phyloP scores from a whole-genome alignment of 306 rosid genomes.

The Medicago ruthenica region DNA sequence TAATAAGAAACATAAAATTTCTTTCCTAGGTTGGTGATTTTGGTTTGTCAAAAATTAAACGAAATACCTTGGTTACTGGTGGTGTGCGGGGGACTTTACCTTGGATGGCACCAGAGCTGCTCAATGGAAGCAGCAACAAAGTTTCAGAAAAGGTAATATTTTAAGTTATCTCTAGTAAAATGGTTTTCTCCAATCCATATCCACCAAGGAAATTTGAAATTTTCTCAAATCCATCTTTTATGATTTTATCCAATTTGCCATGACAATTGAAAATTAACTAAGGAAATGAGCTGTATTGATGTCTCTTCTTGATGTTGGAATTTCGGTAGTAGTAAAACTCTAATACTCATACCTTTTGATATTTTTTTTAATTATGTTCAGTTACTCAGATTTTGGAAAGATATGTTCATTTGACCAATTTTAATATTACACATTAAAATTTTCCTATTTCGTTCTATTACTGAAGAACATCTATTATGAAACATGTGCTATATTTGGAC shows the following conservation, averaged over 20 bases:
- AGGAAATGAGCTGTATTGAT: slow-evolving; percentile 24
- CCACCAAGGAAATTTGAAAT: background rate
- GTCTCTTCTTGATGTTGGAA: slow-evolving; percentile 28
- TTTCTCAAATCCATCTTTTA: background rate
- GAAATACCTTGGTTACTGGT: slow-evolving; percentile 91
- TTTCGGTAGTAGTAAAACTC: background rate
- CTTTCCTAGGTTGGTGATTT: slow-evolving; percentile 85
- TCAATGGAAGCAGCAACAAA: slow-evolving; percentile 89
- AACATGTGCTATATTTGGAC: slow-evolving; percentile 1
- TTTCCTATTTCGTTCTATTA: slow-evolving; percentile 12
- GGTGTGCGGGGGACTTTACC: slow-evolving; percentile 96
- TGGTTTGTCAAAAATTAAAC: slow-evolving; percentile 92
- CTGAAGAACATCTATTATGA: slow-evolving; percentile 13
- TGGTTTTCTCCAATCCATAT: slow-evolving; percentile 24
- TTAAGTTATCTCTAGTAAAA: slow-evolving; percentile 26
- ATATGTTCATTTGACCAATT: slow-evolving; percentile 1
- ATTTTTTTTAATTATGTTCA: slow-evolving; percentile 11
- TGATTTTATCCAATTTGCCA: background rate
- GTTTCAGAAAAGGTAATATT: slow-evolving; percentile 87
- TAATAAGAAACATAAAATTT: slow-evolving; percentile 16
- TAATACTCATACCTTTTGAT: slow-evolving; percentile 6
- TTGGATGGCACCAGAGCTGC: slow-evolving; percentile 97
- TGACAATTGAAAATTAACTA: slow-evolving; percentile 8
- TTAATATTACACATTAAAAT: background rate
- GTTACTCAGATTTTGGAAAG: slow-evolving; percentile 21